A percentile compares a stretch with the other conserved stretches of the same genome.
phyloP scores from a whole-genome alignment of 2,329 filamentous ascomycete genomes.

The Fusarium sterilihyphosum region DNA sequence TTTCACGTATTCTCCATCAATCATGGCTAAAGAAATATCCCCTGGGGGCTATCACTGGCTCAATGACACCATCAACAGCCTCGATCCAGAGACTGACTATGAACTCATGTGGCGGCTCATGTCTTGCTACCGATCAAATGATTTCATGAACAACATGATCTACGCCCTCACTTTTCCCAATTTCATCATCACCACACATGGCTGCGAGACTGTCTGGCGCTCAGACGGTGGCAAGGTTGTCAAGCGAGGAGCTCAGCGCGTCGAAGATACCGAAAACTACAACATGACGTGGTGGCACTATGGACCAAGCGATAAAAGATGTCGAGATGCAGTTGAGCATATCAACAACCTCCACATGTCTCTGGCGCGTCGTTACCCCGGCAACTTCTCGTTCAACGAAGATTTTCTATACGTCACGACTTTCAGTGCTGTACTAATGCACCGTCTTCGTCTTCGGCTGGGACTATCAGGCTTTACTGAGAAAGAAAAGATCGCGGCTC shows the following conservation, averaged over 20 bases:
- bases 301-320: neutral
- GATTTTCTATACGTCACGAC: neutral
- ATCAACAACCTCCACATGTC: neutral
- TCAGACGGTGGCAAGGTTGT: constrained; percentile 3
- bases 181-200: neutral
- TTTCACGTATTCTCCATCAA: neutral
- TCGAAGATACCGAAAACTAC: constrained; percentile 1
- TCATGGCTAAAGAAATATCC: neutral
- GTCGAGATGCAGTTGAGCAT: neutral
- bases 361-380: neutral
- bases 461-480: neutral
- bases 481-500: neutral
- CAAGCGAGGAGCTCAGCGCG: neutral
- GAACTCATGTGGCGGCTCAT: constrained; percentile 7
- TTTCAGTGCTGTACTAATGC: neutral
- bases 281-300: constrained; percentile 14
- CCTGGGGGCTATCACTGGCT: constrained; percentile 3
- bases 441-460: neutral
- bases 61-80: neutral
- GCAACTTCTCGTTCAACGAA: neutral
- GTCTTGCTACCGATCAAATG: neutral
- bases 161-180: neutral
- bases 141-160: constrained; percentile 4
- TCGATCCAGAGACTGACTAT: neutral
- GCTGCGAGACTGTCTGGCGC: neutral